A percentile compares a stretch with the other conserved stretches of the same genome.
Evolutionary conservation across 768 basidiomycete species (phyloP).

Genomic region (Pleurotus tuoliensis): DNA sequence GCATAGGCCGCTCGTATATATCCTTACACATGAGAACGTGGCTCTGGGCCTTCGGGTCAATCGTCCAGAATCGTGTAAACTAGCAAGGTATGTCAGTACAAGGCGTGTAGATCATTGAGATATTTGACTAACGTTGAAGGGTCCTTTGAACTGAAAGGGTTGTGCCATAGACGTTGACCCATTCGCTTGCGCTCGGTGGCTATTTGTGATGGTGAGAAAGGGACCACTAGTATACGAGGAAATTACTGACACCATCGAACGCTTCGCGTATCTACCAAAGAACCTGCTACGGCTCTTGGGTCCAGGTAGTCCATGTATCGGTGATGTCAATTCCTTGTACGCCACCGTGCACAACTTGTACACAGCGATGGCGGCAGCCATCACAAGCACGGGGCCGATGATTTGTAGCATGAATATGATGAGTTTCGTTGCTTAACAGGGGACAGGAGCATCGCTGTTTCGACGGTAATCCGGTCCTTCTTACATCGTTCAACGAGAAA

Average conservation of each 20-base stretch:
- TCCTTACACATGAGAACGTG: slow-evolving; percentile 45
- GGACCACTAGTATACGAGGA: background rate
- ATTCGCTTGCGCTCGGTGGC: background rate
- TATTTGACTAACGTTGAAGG: background rate
- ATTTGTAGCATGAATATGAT: background rate
- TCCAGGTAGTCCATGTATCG: background rate
- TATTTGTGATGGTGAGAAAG: background rate
- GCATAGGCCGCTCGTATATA: slow-evolving; percentile 39
- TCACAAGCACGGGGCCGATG: background rate
- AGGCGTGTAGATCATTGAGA: background rate
- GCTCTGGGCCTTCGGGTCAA: slow-evolving; percentile 45
- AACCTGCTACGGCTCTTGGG: slow-evolving; percentile 4
- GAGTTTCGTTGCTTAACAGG: background rate
- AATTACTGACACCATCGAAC: background rate
- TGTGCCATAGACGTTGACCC: slow-evolving; percentile 1
- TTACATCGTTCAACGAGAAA: too few relatives aligned
- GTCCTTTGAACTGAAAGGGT: slow-evolving; percentile 3
- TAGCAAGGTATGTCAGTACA: slow-evolving; percentile 4
- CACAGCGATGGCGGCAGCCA: background rate
- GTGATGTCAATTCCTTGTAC: background rate
- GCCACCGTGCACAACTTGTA: background rate
- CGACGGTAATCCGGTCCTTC: too few relatives aligned
- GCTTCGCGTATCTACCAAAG: background rate
- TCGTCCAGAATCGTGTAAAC: slow-evolving; percentile 33
- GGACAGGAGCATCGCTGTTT: too few relatives aligned